A percentile compares a stretch with the other conserved stretches of the same genome.
Conservation (phyloP, 2,329 filamentous ascomycete species). For the Xylariaceae sp. region DNA sequence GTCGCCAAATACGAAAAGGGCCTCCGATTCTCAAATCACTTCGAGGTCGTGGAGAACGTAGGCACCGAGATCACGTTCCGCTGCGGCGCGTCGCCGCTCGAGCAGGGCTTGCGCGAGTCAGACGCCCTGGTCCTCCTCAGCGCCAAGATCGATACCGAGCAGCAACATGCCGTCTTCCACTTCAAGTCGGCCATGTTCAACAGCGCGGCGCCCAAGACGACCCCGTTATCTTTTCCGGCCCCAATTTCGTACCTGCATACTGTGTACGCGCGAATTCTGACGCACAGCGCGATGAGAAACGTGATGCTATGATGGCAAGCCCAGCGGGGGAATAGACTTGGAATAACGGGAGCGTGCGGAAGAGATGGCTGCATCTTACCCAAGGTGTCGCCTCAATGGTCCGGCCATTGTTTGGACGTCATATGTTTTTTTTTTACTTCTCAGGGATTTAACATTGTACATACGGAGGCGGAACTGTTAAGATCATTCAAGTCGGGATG, state of each 20-base stretch:
- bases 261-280: conserved; percentile 31
- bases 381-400: no score
- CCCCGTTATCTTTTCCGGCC: conserved; percentile 23
- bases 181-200: conserved; percentile 31
- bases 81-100: conserved; percentile 29
- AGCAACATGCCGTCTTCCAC: conserved; percentile 28
- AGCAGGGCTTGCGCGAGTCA: conserved; percentile 27
- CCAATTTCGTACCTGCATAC: conserved; percentile 27
- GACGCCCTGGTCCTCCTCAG: conserved; percentile 31
- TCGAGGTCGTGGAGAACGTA: conserved; percentile 30
- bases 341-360: background rate
- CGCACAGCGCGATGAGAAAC: conserved; percentile 23
- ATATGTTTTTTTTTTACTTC: no score
- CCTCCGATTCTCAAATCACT: conserved; percentile 31
- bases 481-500: no score
- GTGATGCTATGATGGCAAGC: conserved; percentile 22
- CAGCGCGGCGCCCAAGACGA: conserved; percentile 23
- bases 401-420: no score
- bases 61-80: conserved; percentile 30
- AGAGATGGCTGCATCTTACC: no score
- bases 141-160: conserved; percentile 28
- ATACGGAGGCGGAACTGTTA: no score
- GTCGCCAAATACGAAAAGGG: conserved; percentile 26
- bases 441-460: no score
- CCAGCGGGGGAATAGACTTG: background rate